Evolutionary conservation across 208 protist genomes (phyloP), one percentile per base, ranked within the genome.

Genomic region (Endotrypanum monterogeii): DNA sequence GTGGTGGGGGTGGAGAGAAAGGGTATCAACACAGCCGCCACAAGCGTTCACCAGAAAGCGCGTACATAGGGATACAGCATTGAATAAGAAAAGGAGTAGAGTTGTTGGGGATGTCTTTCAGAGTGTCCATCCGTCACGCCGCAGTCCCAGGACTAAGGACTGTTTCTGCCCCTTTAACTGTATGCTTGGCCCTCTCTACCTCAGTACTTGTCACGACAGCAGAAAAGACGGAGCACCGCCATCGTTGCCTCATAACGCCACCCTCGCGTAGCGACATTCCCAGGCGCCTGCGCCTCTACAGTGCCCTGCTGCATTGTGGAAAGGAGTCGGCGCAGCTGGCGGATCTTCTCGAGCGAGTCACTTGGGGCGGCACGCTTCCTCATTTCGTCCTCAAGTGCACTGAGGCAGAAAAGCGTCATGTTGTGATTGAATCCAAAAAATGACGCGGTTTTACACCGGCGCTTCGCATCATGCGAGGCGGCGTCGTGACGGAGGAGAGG

Each of bases 371-470:
- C 79, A 54, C 84, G 76, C 62, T 86, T 78, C 51, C 73, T 67
- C 88, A 97, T 87, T 74, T 95, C 90, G 67, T 93, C 84, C 73
- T 97, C 90, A 28, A 97, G 70, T 7, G 86, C 79, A 60, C 78
- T 89, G 1, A 97, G 82, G 73, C 88, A 95, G 69, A 95, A 94
- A 20, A 95, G 81, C 54, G 91, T 94, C 89, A 92, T 92, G 68
- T 94, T 89, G 56, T 82, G 83, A 73, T 91, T 89, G 71, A 95
- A 95, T 54, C 86, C 87, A 73, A 97, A 97, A 73, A 89, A 94
- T 12, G 86, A 83, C 2, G 93, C 93, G 32, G 88, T 93, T 62
- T 74, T 83, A 52, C 89, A 85, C 2, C 90, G 86, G 41, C 91
- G 85, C 74, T 90, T 92, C 5, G 81, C 83, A 72, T 97, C 93